Base-by-base conservation (phyloP, 1,284 basidiomycete genomes). In the Golubevia pallescens region DNA sequence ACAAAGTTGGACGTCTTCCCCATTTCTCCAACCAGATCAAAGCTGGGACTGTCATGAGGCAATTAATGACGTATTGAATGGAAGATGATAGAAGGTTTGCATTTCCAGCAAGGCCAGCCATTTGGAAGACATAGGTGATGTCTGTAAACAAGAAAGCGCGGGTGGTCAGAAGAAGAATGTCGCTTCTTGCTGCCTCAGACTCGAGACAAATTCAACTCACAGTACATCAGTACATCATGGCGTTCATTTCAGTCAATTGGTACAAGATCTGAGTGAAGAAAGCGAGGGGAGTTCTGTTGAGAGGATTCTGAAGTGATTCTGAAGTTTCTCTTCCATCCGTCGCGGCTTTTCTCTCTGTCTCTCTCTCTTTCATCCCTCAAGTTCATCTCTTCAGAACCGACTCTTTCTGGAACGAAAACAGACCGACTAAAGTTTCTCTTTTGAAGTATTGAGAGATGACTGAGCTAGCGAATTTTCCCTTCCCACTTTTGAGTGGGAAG, bases 31-130 rank as follows among this genome's bases (percentile, higher is more conserved):
- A 48, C 32, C 58, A 73, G 56, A 74, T 60, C 8, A 74, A 58
- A 16, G 70, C 73, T 21, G 73, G 73, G 13, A 75, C 60, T 20
- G 73, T 75, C 69, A 71, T 71, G 57, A 73, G 61, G 48, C 73
- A 68, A 32, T 71, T 75, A 68, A 75, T 69, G 23, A 74, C 64
- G 58, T 71, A 71, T 53, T 71, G 71, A 59, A 75, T 74, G 69
- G 53, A 55, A 24, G 38, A 55, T 3, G 60, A 57, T 28, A 61
- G 67, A 42, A 68, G 60, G 66, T 24, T 69, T 16, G 60, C 23
- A 56, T 66, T 24, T 24, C 28, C 67, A 6, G 61, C 56, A 55
- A 73, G 60, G 16, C 71, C 71, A 8, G 66, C 64, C 67, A 65
- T 69, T 16, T 60, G 28, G 51, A 76, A 66, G 13, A 76, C 62